Percentiles rank a stretch among this genome's conserved stretches.
Evolutionary conservation across 2,329 filamentous ascomycete genomes (phyloP).

Genomic region (Microdochium trichocladiopsis): DNA sequence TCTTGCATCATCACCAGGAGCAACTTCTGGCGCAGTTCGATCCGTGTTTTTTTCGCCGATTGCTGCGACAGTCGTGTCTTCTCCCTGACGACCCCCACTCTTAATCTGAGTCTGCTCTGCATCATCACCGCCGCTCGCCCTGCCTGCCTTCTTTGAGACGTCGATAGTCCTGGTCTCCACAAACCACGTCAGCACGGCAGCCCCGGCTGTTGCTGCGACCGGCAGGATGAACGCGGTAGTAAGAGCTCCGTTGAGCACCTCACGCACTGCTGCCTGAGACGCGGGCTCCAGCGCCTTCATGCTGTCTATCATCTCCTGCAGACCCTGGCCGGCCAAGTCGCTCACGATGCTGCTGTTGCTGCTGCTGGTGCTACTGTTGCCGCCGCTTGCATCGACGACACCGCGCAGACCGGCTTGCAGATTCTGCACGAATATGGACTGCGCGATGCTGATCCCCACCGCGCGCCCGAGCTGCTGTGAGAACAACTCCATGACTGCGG

Average conservation of each 20-base stretch:
- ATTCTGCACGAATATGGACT: not conserved
- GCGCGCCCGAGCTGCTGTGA: not conserved
- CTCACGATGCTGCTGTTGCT: not conserved
- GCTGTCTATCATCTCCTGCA: not conserved
- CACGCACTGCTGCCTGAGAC: not conserved
- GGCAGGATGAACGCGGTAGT: not conserved
- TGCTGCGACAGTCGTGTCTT: no score
- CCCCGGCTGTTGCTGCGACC: not conserved
- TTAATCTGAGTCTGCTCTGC: no score
- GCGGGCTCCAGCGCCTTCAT: not conserved
- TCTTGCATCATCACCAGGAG: no score
- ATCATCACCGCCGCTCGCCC: no score
- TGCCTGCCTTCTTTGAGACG: not conserved
- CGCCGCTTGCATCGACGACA: no score
- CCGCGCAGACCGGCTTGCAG: not conserved
- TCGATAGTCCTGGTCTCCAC: not conserved
- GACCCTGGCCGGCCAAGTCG: not conserved
- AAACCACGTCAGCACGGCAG: not conserved
- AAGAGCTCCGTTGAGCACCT: not conserved
- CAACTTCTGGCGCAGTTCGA: no score
- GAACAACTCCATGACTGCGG: not conserved
- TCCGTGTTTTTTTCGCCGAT: no score
- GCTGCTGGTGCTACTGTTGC: not conserved
- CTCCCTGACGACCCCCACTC: no score
- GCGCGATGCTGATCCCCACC: not conserved